phyloP scores from a whole-genome alignment of 345 rosid genomes.

The Conringia planisiliqua region DNA sequence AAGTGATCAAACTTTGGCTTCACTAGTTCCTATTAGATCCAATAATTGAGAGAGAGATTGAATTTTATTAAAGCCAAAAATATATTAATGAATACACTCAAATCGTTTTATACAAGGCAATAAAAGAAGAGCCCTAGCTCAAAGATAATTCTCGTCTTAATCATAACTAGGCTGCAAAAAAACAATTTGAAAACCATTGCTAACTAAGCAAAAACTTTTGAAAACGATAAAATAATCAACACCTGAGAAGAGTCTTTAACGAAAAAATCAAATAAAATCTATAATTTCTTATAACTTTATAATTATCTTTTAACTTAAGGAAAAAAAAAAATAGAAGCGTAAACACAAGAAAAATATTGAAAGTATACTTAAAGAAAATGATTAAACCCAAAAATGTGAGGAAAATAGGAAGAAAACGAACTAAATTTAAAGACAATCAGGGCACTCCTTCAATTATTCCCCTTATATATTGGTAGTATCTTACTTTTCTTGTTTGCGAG shows the following conservation, averaged over 20 bases:
- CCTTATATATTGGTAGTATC: background rate
- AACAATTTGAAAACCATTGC: background rate
- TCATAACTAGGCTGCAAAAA: background rate
- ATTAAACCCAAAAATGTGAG: background rate
- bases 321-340: background rate
- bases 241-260: background rate
- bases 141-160: background rate
- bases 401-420: background rate
- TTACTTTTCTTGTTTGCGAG: background rate
- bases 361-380: background rate
- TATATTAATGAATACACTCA: background rate
- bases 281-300: background rate
- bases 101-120: background rate
- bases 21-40: background rate
- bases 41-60: background rate
- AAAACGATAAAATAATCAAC: too few relatives aligned
- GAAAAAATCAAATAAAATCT: background rate
- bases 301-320: background rate
- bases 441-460: background rate
- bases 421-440: background rate
- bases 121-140: too few relatives aligned
- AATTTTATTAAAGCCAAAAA: background rate
- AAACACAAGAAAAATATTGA: background rate
- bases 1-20: background rate
- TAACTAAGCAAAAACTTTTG: too few relatives aligned